Base-by-base conservation (phyloP, 2,329 filamentous ascomycete species). In the Pyrenochaeta sp. region DNA sequence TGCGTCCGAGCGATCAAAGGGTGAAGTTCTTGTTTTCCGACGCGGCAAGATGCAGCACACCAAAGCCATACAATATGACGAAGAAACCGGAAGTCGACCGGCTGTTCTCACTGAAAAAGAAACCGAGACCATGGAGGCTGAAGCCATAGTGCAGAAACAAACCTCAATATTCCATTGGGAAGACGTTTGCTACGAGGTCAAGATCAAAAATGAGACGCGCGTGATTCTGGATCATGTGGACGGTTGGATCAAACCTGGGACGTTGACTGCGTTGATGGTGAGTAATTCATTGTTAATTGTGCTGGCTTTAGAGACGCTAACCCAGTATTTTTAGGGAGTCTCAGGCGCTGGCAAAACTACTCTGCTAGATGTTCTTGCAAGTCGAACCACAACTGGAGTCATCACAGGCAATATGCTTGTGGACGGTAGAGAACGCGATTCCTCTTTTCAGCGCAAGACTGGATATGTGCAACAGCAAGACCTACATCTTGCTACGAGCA, bases 321-420 rank as follows among this genome's bases (percentile, higher is more conserved):
- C 14, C 36, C 7, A 11, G 10, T n/a, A 17, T 20, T n/a, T n/a
- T n/a, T 18, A 63, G 91, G 90, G 91, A 76, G 90, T 92, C 7
- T 91, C 89, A 27, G 92, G 92, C 58, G 92, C 92, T 10, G 92
- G 92, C 47, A 97, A 96, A 75, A 96, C 92, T 0, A 96, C 92
- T 0, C 83, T 97, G 21, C 80, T 96, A n/a, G 90, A 96, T 75
- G 90, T 90, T 29, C 82, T 97, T 51, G 66, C 66, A 9, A 57
- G 61, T 20, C 59, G 68, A 2, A 63, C 58, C 10, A 64, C 67
- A 1, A 64, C 63, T 50, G 69, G 69, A 6, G 61, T 73, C 9
- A 63, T 72, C 9, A 60, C 59, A 17, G 69, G 69, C 2, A 54
- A 60, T 15, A 69, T 69, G 54, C 48, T 72, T 12, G 69, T 73